Base-by-base conservation (phyloP, 2,329 filamentous ascomycete genomes). In the Colletotrichum gloeosporioides region DNA sequence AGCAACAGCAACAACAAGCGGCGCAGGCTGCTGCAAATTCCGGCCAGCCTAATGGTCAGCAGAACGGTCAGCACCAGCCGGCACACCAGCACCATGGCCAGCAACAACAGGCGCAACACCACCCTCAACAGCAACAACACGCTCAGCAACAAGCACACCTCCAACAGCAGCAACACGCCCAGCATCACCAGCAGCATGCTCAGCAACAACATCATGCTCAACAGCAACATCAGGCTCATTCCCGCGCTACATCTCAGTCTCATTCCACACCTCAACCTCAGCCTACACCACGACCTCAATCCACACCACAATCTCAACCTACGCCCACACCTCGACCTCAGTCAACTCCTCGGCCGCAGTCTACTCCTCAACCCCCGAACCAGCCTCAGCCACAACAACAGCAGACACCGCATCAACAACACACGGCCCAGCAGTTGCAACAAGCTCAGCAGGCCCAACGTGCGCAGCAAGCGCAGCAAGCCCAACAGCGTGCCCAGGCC, bases 1-100 rank as follows among this genome's bases (percentile, higher is more conserved):
- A 92, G 78, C 90, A 92, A 77, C 89, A 91, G 77, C 85, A 87
- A 73, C 83, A 84, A 74, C 83, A 84, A 10, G 81, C 81, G 4
- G 81, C 80, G 9, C 77, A 85, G 76, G 84, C 84, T 13, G 82
- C 82, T 12, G 80, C 80, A 0, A 71, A 76, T 49, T 79, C 69
- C 16, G 66, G 61, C 18, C 76, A 79, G 31, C 80, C 78, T 5
- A 82, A 83, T 18, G 57, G 76, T 44, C 78, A 75, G 32, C 71
- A 77, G n/a, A 70, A 78, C 18, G 69, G 71, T 6, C 72, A 76
- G 25, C 78, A 75, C 32, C 78, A 79, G 9, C 64, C 34, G 59
- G 66, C 63, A 25, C 68, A 71, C 32, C 69, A 72, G 27, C 68
- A 75, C 53, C 82, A 80, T 25, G 61, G 76, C 55, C 78, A 74